Evolutionary conservation across 768 basidiomycete species (phyloP), one percentile per base, ranked within the genome.

Genomic region (Tulasnella calospora): DNA sequence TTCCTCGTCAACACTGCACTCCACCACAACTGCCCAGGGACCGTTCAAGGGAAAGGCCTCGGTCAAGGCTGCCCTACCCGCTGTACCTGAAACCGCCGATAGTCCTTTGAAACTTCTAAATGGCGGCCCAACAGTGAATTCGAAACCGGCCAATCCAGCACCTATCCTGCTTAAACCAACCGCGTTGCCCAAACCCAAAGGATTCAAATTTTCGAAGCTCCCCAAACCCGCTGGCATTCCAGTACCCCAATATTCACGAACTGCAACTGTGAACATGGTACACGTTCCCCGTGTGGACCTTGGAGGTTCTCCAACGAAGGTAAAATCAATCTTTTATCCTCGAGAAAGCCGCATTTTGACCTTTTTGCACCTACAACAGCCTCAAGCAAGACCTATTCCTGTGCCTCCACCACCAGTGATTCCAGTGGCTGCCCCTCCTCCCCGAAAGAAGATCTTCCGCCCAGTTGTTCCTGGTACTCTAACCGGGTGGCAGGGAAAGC

Each of bases 401-500:
- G n/a, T 33, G 67, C 40, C 67, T 46, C 27, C 35, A 35, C 35
- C 35, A 51, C 41, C 71, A 12, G 23, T 30, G 46, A 15, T 30
- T 9, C 33, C 36, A 77, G 38, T 33, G 15, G 38, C 35, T 36
- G 55, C 76, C 12, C 61, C 61, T 40, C 76, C 76, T 10, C 55
- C 55, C 10, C 35, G 33, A 46, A 38, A 33, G 41, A 77, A 69
- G 57, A 57, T 35, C 17, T 77, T 77, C 41, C 76, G 76, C 23
- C 55, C 76, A 33, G 76, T 77, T 30, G 19, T 77, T 38, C 76
- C 76, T 3, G 76, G 76, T n/a, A 77, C 76, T 19, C 46, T 77
- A 6, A 69, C 76, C 41, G 76, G 76, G 21, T 77, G 76, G 76
- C 67, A 77, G 27, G 76, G 76, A 67, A 77, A 77, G 33, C 61